Base-by-base conservation (phyloP, 495 filamentous ascomycete genomes). In the Clavariopsis aquatica region DNA sequence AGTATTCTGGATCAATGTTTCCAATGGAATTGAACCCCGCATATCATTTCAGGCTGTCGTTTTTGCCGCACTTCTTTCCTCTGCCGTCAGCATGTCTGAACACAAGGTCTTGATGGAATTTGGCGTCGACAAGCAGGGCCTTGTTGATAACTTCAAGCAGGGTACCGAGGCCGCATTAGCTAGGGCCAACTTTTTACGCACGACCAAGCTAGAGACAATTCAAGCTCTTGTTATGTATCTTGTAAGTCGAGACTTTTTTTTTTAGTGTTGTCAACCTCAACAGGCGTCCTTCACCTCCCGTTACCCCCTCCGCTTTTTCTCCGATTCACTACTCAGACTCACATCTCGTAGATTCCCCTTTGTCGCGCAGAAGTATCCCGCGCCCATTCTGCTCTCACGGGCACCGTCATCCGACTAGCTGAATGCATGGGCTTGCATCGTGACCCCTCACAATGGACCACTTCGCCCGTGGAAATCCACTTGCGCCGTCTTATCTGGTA, bases 401-500 rank as follows among this genome's bases (percentile, higher is more conserved):
- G 86, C 22, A 83, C 87, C 20, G 87, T 86, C 10, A 85, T 90
- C 22, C 78, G 88, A 31, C 83, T 90, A 73, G 88, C 87, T 28
- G 86, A 90, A 75, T 89, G 87, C 68, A 89, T 90, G 85, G 85
- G 88, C 6, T 74, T 90, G n/a, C 85, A 91, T 71, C 78, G 86
- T 1, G 89, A 93, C 67, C 86, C 85, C 8, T 73, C 74, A 17
- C 65, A 74, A 45, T 89, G 86, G 60, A 83, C 84, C 0, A 78
- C 88, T 31, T 81, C 78, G 31, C 81, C 89, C 0, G 78, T 89
- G 6, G 89, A 91, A 64, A 83, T 84, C 5, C 88, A 92, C 49
- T 80, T 92, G 41, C 84, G 90, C 5, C 84, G 90, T n/a, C 70
- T 91, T 9, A 79, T 89, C 17, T 93, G 90, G 90, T 87, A 89